These are phyloP conservation scores for Handroanthus guayacan DNA, from an alignment of 257 asterid genomes.

Conservation along the genomic window DNA sequence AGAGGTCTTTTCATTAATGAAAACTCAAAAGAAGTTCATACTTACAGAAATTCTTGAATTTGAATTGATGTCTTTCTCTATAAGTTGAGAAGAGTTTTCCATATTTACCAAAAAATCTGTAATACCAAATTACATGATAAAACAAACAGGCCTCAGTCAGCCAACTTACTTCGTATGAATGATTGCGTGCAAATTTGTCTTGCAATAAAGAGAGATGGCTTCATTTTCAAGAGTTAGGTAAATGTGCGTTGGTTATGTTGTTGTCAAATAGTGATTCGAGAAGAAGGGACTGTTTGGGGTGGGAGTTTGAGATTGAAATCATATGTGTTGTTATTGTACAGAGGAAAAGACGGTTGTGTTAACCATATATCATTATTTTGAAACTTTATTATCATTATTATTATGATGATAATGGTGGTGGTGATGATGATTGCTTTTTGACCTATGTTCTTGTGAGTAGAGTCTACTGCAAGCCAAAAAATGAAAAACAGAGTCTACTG, in stretches of 20 bases:
- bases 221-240: slow-evolving; percentile 23
- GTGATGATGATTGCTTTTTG: slow-evolving; percentile 11
- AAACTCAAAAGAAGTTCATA: neutral
- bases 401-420: slow-evolving; percentile 5
- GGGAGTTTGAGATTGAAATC: neutral
- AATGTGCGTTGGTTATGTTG: no score
- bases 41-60: slow-evolving; percentile 63
- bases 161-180: slow-evolving; percentile 39
- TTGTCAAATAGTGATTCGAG: neutral
- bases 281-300: neutral
- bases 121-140: neutral
- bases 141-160: slow-evolving; percentile 35
- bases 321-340: neutral
- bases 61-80: slow-evolving; percentile 46
- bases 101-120: slow-evolving; percentile 57
- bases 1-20: neutral
- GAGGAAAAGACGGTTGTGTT: neutral
- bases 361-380: neutral
- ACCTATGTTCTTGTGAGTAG: neutral
- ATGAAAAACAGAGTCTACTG: no score
- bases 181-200: neutral
- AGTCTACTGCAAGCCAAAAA: neutral
- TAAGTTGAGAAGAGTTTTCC: slow-evolving; percentile 51
- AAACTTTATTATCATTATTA: neutral
- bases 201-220: slow-evolving; percentile 8